Percentiles rank a stretch among this genome's conserved stretches.
phyloP scores from a whole-genome alignment of 176 grass and related monocot species.

The Saccharum spontaneum region DNA sequence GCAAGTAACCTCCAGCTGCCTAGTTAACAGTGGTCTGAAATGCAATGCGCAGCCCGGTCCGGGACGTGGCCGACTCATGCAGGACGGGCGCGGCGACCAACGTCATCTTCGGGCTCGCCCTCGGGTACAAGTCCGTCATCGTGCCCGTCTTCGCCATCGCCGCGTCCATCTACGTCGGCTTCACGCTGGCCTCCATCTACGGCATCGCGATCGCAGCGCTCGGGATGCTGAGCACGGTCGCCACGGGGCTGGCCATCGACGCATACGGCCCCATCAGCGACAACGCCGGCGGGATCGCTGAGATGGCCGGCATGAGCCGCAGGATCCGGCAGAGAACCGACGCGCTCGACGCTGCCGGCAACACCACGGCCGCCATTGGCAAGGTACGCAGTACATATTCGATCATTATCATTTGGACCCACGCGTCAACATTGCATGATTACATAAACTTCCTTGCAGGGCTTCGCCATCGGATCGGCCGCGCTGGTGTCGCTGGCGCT shows the following conservation, averaged over 20 bases:
- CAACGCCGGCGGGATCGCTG: constrained; percentile 56
- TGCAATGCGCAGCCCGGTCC: constrained; percentile 49
- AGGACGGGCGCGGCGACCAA: constrained; percentile 70
- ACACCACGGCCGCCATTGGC: constrained; percentile 71
- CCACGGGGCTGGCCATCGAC: constrained; percentile 68
- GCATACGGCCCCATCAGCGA: constrained; percentile 72
- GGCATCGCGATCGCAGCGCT: constrained; percentile 66
- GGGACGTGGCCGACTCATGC: constrained; percentile 63
- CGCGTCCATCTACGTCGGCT: constrained; percentile 60
- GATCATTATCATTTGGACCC: neutral
- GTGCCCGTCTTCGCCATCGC: constrained; percentile 61
- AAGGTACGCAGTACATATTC: constrained; percentile 35
- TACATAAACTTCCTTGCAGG: constrained; percentile 6
- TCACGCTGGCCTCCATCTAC: constrained; percentile 68
- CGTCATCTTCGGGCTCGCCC: constrained; percentile 72
- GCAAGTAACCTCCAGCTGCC: neutral
- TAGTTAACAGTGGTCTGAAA: neutral
- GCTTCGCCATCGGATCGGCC: constrained; percentile 81
- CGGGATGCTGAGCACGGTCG: constrained; percentile 79
- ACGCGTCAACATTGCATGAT: neutral
- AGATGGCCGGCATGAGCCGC: constrained; percentile 61
- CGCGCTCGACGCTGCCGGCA: constrained; percentile 71
- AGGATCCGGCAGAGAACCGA: constrained; percentile 56
- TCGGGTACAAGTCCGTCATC: constrained; percentile 77
- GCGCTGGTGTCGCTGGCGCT: constrained; percentile 71